Evolutionary conservation across 2,329 filamentous ascomycete genomes (phyloP).

Genomic region (Colletotrichum sublineola): DNA sequence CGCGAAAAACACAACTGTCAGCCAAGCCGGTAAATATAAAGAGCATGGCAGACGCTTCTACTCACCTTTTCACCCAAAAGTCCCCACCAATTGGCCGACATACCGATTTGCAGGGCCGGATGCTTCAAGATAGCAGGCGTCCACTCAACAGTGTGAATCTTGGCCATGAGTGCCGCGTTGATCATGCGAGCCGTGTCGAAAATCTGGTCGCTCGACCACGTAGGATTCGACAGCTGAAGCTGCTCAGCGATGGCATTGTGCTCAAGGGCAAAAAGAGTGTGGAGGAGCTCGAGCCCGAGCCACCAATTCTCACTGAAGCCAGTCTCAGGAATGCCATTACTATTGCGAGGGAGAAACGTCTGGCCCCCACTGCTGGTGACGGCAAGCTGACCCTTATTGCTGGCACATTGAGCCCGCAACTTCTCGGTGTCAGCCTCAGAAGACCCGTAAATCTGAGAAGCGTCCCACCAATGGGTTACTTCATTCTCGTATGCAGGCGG

Average conservation of each 20-base stretch:
- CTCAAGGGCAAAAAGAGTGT: conserved; percentile 61
- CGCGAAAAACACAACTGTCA: too few species aligned
- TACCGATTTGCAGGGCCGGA: conserved; percentile 57
- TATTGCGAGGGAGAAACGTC: conserved; percentile 56
- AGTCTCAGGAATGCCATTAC: conserved; percentile 55
- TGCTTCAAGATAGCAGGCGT: conserved; percentile 62
- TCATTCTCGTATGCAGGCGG: conserved; percentile 57
- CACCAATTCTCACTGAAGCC: conserved; percentile 62
- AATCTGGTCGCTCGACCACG: conserved; percentile 55
- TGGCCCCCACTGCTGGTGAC: conserved; percentile 44
- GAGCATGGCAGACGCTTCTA: not conserved
- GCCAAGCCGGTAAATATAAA: too few species aligned
- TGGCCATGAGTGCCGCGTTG: conserved; percentile 62
- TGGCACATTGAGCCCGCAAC: conserved; percentile 49
- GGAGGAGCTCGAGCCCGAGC: conserved; percentile 60
- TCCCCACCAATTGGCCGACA: conserved; percentile 62
- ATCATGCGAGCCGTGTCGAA: conserved; percentile 60
- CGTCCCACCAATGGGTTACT: conserved; percentile 62
- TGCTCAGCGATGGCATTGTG: conserved; percentile 60
- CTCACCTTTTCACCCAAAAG: conserved; percentile 56
- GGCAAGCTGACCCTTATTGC: not conserved
- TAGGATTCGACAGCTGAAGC: conserved; percentile 52
- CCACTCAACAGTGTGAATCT: conserved; percentile 64
- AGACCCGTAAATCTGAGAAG: conserved; percentile 61
- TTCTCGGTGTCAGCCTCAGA: conserved; percentile 52